Base-by-base conservation (phyloP, 257 asterid genomes). In the Fraxinus excelsior region DNA sequence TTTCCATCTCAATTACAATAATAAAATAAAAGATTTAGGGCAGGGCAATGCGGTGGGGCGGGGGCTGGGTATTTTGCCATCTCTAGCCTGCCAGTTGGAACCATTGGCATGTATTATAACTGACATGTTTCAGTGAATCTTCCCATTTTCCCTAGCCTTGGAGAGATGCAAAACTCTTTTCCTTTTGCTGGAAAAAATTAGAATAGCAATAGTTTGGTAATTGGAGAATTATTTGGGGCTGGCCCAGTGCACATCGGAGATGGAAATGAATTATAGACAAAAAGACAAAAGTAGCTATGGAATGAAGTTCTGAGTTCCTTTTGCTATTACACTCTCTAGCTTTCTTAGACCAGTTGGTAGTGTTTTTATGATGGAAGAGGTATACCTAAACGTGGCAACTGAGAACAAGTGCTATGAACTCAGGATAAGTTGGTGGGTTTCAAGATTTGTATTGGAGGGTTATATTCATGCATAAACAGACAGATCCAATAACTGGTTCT, bases 41-140 rank as follows among this genome's bases (percentile, higher is more conserved):
- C 18, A 8, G 5, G 4, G 51, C 4, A 12, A 11, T 13, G 18
- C 13, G 1, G 51, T 3, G 18, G 4, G 3, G 51, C 18, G 3
- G 51, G 14, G 51, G 4, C 51, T 11, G 16, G 51, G 3, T 12
- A 11, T 42, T 42, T 42, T 42, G 16, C 18, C 51, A 42, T 13
- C 51, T 42, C 18, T 42, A 42, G 25, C 23, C 16, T 58, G 29
- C 65, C 11, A 56, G 65, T 56, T 19, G 46, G 18, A 40, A 26
- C 32, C 26, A n/a, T 38, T 70, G 66, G 66, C 75, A 40, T 56
- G 79, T 42, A 56, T 49, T 14, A 81, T 56, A 38, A 28, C n/a
- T 0, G 16, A 23, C 29, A 21, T 58, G 66, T 58, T 21, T 21
- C 29, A 23, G 66, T 58, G 66, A 28, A 58, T 58, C 66, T 21